Base-by-base conservation (phyloP, 2,329 filamentous ascomycete species). In the Pseudophaeomoniella oleicola region DNA sequence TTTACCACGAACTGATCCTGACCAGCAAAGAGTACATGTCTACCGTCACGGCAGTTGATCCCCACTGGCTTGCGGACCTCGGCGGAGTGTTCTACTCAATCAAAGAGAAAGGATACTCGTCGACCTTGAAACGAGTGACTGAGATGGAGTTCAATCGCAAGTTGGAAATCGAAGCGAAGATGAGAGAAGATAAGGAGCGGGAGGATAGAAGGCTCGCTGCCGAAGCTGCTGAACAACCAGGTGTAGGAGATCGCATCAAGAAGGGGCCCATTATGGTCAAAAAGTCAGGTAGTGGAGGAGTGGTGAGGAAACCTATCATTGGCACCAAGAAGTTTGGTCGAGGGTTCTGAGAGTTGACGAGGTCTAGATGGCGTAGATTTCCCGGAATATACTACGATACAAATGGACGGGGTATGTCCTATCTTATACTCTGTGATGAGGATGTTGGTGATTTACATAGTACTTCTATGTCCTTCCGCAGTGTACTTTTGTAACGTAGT, bases 61-160 rank as follows among this genome's bases (percentile, higher is more conserved):
- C 90, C 36, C 85, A 92, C 54, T 98, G 90, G 90, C 73, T 98
- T 30, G 90, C 90, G 4, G 90, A 98, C 54, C 67, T 98, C 4
- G 90, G 92, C 19, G 90, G 87, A 2, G 90, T 98, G 0, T 98
- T 98, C 58, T 98, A 96, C 59, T 90, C 81, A 2, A 73, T 98
- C 52, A 94, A 94, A 62, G 88, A 96, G 60, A 98, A 98, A 60
- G 90, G 88, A 2, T 98, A 93, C 54, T 93, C 83, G 11, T 76
- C 79, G 10, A 71, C 83, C 16, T 82, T 94, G 50, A 88, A 86
- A 59, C 73, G 83, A 37, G 75, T 94, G 34, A 88, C 81, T 1
- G 88, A 96, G 61, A 79, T 78, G 12, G 88, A 94, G 55, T 94
- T 94, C 56, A 94, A 93, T 53, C 70, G 76, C 36, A 86, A 82